Evolutionary conservation across 495 filamentous ascomycete genomes (phyloP).

Genomic region (Wilcoxina mikolae): DNA sequence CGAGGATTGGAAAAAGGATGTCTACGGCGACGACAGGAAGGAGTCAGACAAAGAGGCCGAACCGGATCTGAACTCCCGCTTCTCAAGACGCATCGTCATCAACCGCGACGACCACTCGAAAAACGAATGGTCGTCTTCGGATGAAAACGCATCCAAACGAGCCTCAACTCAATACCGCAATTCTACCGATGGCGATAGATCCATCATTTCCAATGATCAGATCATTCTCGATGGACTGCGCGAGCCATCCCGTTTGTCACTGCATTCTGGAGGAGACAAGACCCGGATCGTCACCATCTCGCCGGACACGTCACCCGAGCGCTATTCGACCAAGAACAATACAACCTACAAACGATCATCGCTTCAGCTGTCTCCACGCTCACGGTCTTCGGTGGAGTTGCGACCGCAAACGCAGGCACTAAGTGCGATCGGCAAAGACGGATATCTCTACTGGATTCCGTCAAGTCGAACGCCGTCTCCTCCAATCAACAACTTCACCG

Average conservation of each 20-base stretch:
- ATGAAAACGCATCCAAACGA: slow-evolving; percentile 24
- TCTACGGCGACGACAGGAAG: neutral
- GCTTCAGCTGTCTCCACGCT: slow-evolving; percentile 16
- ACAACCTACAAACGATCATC: slow-evolving; percentile 16
- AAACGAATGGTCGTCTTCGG: slow-evolving; percentile 19
- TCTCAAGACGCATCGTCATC: slow-evolving; percentile 17
- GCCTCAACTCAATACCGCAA: slow-evolving; percentile 20
- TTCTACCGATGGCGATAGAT: slow-evolving; percentile 25
- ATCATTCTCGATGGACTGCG: slow-evolving; percentile 20
- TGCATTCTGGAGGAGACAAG: slow-evolving; percentile 19
- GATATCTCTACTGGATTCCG: slow-evolving; percentile 25
- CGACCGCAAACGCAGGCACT: slow-evolving; percentile 16
- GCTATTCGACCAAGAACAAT: slow-evolving; percentile 10
- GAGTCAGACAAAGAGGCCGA: slow-evolving; percentile 13
- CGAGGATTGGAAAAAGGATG: slow-evolving; percentile 7
- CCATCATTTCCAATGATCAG: slow-evolving; percentile 24
- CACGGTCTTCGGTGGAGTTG: slow-evolving; percentile 26
- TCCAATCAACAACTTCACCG: slow-evolving; percentile 17
- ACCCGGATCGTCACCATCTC: slow-evolving; percentile 16
- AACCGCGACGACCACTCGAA: slow-evolving; percentile 12
- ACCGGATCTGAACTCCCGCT: slow-evolving; percentile 8
- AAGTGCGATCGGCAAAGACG: slow-evolving; percentile 22
- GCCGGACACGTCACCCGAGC: slow-evolving; percentile 28
- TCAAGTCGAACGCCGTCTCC: slow-evolving; percentile 22
- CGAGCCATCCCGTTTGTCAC: slow-evolving; percentile 21